Evolutionary conservation across 1,139 yeast genomes (phyloP), one percentile per base, ranked within the genome.

Genomic region (Taphrina betulina): DNA sequence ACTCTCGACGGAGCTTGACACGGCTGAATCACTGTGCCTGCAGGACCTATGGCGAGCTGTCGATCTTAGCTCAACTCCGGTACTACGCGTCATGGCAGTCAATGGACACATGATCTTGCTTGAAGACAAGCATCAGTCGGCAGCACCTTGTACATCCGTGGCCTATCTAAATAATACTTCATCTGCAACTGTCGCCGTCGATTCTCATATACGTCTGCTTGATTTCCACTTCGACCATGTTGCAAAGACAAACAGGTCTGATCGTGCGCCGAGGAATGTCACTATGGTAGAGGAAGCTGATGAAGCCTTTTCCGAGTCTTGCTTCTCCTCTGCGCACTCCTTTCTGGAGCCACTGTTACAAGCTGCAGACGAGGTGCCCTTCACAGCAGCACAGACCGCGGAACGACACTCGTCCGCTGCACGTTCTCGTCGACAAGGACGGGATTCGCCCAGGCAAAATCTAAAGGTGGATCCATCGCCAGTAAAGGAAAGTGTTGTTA

Each of bases 151-250:
- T 14, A 48, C 22, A 14, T 40, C 33, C 3, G 14, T 40, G 17
- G 45, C 41, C 8, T 19, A 40, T 19, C 19, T 42, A 10, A 7
- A 40, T 5, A n/a, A 31, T 5, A 5, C 23, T 2, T 19, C 17
- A 2, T 26, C 19, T n/a, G 45, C 24, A 16, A 29, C 17, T 3
- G 14, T 20, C 1, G 2, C 40, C 5, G 28, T 5, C 22, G 14
- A 34, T 3, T 23, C 19, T 5, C 23, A 41, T 16, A 3, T 50
- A 14, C 17, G 23, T 24, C 44, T 50, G 26, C 8, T 26, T 2
- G 22, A 16, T 8, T 50, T 50, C 35, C 37, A 38, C 24, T 50
- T 40, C 22, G 54, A 50, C 22, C 54, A 50, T 31, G 46, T 35
- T n/a, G 45, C 44, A 5, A 2, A 23, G n/a, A n/a, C n/a, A n/a